A percentile compares a stretch with the other conserved stretches of the same genome.
Conservation (phyloP, 371 early-diverging fungal species). For the Saksenaea oblongispora region DNA sequence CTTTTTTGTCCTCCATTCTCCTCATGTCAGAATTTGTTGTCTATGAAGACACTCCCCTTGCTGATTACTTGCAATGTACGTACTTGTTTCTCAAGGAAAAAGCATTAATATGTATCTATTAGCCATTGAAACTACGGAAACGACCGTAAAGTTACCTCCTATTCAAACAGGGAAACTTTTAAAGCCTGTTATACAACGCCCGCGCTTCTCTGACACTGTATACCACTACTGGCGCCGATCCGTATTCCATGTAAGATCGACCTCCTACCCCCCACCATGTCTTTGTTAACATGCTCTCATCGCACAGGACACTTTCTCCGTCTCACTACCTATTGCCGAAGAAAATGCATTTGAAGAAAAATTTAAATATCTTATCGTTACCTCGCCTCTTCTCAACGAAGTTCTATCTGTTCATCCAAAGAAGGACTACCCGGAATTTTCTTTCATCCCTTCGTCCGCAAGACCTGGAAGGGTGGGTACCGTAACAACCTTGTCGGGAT, state of each 20-base stretch:
- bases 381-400: conserved; percentile 63
- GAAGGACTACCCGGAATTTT: conserved; percentile 22
- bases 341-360: conserved; percentile 68
- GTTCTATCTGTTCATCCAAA: conserved; percentile 46
- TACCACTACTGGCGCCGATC: conserved; percentile 41
- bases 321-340: conserved; percentile 48
- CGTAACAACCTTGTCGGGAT: conserved; percentile 13
- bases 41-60: conserved; percentile 76
- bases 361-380: conserved; percentile 65
- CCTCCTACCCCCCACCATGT: neutral
- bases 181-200: neutral
- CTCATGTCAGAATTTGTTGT: conserved; percentile 66
- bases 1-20: conserved; percentile 8
- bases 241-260: conserved; percentile 34
- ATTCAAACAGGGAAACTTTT: conserved; percentile 12
- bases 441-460: conserved; percentile 12
- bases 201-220: conserved; percentile 14
- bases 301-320: conserved; percentile 38
- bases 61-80: conserved; percentile 65
- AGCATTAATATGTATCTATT: neutral
- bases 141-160: conserved; percentile 33
- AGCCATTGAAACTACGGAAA: conserved; percentile 50
- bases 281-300: neutral
- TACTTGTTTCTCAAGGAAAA: neutral
- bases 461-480: conserved; percentile 14